Percentiles rank a stretch among this genome's conserved stretches.
Conservation (phyloP, 2,329 filamentous ascomycete genomes). For the Colletotrichum zoysiae region DNA sequence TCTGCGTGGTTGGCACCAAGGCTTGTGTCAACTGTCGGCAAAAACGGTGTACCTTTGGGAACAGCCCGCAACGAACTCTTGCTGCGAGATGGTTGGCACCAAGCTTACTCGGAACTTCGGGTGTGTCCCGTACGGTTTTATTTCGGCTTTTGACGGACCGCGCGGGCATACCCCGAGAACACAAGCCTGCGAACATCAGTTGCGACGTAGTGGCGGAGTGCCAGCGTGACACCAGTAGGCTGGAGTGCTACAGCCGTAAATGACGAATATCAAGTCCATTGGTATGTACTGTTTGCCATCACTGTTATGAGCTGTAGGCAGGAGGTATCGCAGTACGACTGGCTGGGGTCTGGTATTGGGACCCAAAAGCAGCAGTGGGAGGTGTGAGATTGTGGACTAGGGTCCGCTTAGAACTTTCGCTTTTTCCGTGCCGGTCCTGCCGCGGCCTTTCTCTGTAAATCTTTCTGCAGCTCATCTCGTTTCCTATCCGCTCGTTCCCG, state of each 20-base stretch:
- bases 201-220: not conserved
- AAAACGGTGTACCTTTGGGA: constrained; percentile 1
- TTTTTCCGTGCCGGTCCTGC: constrained; percentile 68
- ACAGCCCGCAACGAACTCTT: constrained; percentile 18
- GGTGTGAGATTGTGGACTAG: constrained; percentile 9
- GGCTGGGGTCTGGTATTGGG: not conserved
- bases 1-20: not conserved
- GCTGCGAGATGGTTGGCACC: constrained; percentile 12
- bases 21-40: not conserved
- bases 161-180: not conserved
- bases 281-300: not conserved
- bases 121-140: not conserved
- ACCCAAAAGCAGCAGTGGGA: not conserved
- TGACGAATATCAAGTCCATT: not conserved
- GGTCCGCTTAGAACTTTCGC: constrained; percentile 61
- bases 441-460: constrained; percentile 63
- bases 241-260: not conserved
- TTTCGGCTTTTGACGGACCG: not conserved
- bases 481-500: constrained; percentile 63
- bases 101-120: constrained; percentile 1
- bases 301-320: not conserved
- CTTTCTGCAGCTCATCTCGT: constrained; percentile 63
- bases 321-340: not conserved
- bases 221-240: not conserved
- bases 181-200: not conserved